Percentiles rank a stretch among this genome's conserved stretches.
Conservation (phyloP, 2,329 filamentous ascomycete genomes). For the Stagonosporopsis tanaceti region DNA sequence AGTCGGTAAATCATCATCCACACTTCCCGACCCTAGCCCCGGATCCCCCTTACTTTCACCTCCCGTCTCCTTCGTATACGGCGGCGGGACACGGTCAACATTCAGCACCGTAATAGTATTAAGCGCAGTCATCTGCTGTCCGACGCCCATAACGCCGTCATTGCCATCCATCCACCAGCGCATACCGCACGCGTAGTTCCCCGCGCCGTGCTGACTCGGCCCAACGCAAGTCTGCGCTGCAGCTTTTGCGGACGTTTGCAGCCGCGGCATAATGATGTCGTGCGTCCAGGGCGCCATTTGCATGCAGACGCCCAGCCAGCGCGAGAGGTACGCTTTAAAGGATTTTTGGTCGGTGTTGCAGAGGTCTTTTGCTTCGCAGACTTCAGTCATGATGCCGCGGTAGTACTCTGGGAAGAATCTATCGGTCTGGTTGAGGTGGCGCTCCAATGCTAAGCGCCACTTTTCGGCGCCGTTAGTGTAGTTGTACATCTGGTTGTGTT, state of each 20-base stretch:
- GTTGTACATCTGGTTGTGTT: slow-evolving; percentile 48
- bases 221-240: slow-evolving; percentile 64
- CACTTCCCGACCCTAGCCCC: slow-evolving; percentile 46
- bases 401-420: slow-evolving; percentile 52
- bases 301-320: slow-evolving; percentile 62
- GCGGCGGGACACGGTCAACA: slow-evolving; percentile 50
- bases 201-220: slow-evolving; percentile 46
- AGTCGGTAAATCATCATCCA: slow-evolving; percentile 26
- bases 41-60: slow-evolving; percentile 59
- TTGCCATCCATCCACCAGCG: slow-evolving; percentile 52
- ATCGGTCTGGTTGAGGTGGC: slow-evolving; percentile 40
- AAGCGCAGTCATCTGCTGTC: slow-evolving; percentile 66
- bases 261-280: slow-evolving; percentile 59
- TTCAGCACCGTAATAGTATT: slow-evolving; percentile 59
- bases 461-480: slow-evolving; percentile 47
- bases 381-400: slow-evolving; percentile 52
- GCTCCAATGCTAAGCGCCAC: slow-evolving; percentile 41
- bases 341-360: slow-evolving; percentile 57
- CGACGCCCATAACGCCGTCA: slow-evolving; percentile 60
- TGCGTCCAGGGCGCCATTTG: slow-evolving; percentile 66
- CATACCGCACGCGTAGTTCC: slow-evolving; percentile 51
- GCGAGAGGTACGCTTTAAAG: slow-evolving; percentile 56
- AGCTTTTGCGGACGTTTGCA: slow-evolving; percentile 61
- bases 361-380: slow-evolving; percentile 51
- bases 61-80: slow-evolving; percentile 59